Conservation (phyloP, 2,329 filamentous ascomycete genomes). For the Aspergillus awamori region DNA sequence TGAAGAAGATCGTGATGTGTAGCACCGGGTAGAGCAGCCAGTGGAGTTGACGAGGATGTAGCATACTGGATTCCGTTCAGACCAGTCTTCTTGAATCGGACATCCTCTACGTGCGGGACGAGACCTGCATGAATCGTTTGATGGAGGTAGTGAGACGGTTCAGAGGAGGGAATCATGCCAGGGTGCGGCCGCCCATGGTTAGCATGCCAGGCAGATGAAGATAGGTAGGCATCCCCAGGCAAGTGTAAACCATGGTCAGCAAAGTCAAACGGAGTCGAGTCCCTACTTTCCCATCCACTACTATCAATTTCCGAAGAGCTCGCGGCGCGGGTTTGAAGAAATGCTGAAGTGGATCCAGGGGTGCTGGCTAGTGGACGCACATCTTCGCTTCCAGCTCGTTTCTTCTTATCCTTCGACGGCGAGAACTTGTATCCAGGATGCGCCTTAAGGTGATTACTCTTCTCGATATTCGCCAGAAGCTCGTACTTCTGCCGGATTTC, state of each 20-base stretch:
- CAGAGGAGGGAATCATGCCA: conserved; percentile 48
- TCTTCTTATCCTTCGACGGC: conserved; percentile 65
- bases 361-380: conserved; percentile 30
- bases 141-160: conserved; percentile 57
- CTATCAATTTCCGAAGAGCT: conserved; percentile 35
- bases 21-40: conserved; percentile 49
- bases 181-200: conserved; percentile 56
- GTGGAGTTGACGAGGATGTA: conserved; percentile 28
- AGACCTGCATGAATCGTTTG: conserved; percentile 48
- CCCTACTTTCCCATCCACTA: conserved; percentile 33
- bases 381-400: conserved; percentile 50
- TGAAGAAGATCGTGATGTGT: conserved; percentile 49
- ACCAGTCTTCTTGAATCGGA: conserved; percentile 46
- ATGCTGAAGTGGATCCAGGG: conserved; percentile 25
- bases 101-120: conserved; percentile 45
- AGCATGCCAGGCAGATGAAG: conserved; percentile 53
- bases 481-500: conserved; percentile 75
- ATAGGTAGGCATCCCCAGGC: conserved; percentile 36
- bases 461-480: conserved; percentile 75
- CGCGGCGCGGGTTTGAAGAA: conserved; percentile 26
- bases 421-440: conserved; percentile 95
- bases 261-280: conserved; percentile 39
- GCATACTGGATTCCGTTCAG: conserved; percentile 35
- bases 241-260: conserved; percentile 25
- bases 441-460: conserved; percentile 79